Evolutionary conservation across 805 yeast genomes (phyloP).

Genomic region (Candida odintsovae): DNA sequence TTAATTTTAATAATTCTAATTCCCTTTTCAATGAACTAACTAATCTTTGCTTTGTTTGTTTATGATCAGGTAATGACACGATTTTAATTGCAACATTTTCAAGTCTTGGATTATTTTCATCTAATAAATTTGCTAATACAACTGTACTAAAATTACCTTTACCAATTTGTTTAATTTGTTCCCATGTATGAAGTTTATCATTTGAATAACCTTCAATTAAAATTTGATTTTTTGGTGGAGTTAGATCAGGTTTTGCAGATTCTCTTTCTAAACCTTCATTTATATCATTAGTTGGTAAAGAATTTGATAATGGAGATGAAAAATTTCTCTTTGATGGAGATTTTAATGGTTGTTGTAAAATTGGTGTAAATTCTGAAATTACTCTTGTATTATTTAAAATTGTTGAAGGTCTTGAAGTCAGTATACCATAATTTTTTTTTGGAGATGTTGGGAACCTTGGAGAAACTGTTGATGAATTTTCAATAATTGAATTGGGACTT

Average conservation of each 20-base stretch:
- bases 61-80: slow-evolving; percentile 34
- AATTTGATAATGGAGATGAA: slow-evolving; percentile 13
- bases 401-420: slow-evolving; percentile 8
- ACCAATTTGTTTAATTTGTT: slow-evolving; percentile 44
- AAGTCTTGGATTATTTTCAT: slow-evolving; percentile 7
- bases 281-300: too few relatives aligned
- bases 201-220: slow-evolving; percentile 15
- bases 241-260: neutral
- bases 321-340: slow-evolving; percentile 17
- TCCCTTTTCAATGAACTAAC: slow-evolving; percentile 70
- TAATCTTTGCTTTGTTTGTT: slow-evolving; percentile 43
- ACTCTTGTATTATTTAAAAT: slow-evolving; percentile 19
- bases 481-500: neutral
- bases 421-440: slow-evolving; percentile 15
- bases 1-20: slow-evolving; percentile 49
- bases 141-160: slow-evolving; percentile 68
- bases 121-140: slow-evolving; percentile 35
- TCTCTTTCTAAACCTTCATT: slow-evolving; percentile 4
- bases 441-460: slow-evolving; percentile 1
- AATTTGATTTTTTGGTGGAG: neutral
- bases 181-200: slow-evolving; percentile 23
- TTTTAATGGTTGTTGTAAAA: neutral
- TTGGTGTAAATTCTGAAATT: slow-evolving; percentile 34
- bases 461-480: neutral
- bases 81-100: slow-evolving; percentile 68